Conservation (phyloP, 331 rosid species). For the Malus hybrid region DNA sequence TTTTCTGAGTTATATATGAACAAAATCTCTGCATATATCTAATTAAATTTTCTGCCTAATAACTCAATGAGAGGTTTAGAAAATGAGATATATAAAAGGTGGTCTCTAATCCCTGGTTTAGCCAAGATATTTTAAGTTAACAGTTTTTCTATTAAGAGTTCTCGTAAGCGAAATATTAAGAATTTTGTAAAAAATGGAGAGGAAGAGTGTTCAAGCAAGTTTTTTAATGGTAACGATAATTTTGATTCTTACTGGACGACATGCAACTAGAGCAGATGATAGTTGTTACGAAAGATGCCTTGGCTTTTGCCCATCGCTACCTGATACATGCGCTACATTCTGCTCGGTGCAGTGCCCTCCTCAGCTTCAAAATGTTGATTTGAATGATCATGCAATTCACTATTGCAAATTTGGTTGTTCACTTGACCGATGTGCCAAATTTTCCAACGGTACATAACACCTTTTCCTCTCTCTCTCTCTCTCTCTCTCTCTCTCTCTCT, state of each 20-base stretch:
- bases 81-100: background rate
- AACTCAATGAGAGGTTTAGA: background rate
- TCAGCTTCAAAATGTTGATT: background rate
- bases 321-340: background rate
- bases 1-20: background rate
- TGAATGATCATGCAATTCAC: too few relatives aligned
- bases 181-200: background rate
- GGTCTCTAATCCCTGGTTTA: background rate
- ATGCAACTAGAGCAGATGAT: background rate
- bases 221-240: background rate
- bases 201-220: background rate
- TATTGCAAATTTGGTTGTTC: too few relatives aligned
- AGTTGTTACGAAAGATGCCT: background rate
- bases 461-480: too few relatives aligned
- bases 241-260: background rate
- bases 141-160: background rate
- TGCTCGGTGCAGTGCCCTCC: background rate
- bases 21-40: background rate
- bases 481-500: too few relatives aligned
- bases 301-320: background rate
- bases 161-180: too few relatives aligned
- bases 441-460: too few relatives aligned
- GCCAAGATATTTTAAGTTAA: background rate
- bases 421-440: too few relatives aligned
- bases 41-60: background rate